Conservation (phyloP, 768 basidiomycete species). For the Hypsizygus marmoreus region DNA sequence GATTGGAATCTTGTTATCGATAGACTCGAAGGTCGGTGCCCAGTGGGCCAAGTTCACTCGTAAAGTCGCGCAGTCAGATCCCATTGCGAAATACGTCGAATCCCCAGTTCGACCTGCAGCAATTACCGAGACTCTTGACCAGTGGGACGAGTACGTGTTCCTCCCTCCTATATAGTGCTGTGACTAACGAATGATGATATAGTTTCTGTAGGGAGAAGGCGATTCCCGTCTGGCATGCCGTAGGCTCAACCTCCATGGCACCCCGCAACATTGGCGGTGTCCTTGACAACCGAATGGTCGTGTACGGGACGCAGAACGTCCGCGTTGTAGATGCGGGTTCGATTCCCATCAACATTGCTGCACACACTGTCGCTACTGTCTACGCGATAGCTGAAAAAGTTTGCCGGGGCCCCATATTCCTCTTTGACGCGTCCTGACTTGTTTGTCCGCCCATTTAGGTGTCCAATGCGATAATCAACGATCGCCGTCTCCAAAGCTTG, state of each 20-base stretch:
- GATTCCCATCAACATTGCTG: conserved; percentile 10
- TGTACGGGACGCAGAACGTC: conserved; percentile 30
- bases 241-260: conserved; percentile 32
- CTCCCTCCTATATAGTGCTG: neutral
- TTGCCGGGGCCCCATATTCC: neutral
- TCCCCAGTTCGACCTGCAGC: conserved; percentile 10
- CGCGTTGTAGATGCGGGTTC: conserved; percentile 34
- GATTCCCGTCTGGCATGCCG: conserved; percentile 29
- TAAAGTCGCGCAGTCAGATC: conserved; percentile 10
- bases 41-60: conserved; percentile 9
- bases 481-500: conserved; percentile 1
- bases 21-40: conserved; percentile 15
- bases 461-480: conserved; percentile 9
- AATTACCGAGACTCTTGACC: conserved; percentile 13
- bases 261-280: conserved; percentile 30
- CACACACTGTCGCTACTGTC: conserved; percentile 8
- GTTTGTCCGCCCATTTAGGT: neutral
- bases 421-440: neutral
- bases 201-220: conserved; percentile 18
- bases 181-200: neutral
- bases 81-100: conserved; percentile 14
- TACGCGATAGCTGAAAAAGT: conserved; percentile 13
- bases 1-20: neutral
- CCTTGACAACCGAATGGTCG: conserved; percentile 24
- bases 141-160: conserved; percentile 16